phyloP scores from a whole-genome alignment of 2,329 filamentous ascomycete genomes.

The Ceratocystis cacaofunesta region DNA sequence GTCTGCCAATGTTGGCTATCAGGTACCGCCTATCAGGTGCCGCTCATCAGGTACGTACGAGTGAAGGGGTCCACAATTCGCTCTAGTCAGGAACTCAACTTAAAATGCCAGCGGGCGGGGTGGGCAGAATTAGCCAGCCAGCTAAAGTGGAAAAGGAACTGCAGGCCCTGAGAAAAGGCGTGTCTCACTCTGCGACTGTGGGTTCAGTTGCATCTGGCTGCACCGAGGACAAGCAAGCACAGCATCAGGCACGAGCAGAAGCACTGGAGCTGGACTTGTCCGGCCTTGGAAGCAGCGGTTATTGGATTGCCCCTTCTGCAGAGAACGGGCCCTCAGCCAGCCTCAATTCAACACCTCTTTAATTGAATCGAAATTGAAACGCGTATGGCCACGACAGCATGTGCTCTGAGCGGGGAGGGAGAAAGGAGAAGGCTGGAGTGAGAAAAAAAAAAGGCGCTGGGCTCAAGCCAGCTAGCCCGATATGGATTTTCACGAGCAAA shows the following conservation, averaged over 20 bases:
- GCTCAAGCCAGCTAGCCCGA: conserved; percentile 5
- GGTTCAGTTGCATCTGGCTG: not conserved
- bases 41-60: no score
- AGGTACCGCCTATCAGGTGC: not conserved
- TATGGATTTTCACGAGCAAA: not conserved
- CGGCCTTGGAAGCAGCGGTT: not conserved
- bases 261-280: not conserved
- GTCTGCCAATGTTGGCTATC: not conserved
- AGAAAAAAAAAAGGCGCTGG: conserved; percentile 1
- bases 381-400: conserved; percentile 7
- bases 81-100: not conserved
- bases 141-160: not conserved
- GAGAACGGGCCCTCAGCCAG: not conserved
- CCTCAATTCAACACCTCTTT: not conserved
- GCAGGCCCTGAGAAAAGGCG: not conserved
- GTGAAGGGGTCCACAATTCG: not conserved
- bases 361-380: not conserved
- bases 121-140: no score
- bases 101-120: not conserved
- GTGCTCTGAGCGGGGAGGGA: not conserved
- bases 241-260: not conserved
- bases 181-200: conserved; percentile 1
- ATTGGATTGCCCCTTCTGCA: not conserved
- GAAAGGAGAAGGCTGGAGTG: not conserved
- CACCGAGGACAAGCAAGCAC: not conserved